These are phyloP conservation scores for Triangularia verruculosa DNA, from an alignment of 2,329 filamentous ascomycete species.

Conservation along the genomic window DNA sequence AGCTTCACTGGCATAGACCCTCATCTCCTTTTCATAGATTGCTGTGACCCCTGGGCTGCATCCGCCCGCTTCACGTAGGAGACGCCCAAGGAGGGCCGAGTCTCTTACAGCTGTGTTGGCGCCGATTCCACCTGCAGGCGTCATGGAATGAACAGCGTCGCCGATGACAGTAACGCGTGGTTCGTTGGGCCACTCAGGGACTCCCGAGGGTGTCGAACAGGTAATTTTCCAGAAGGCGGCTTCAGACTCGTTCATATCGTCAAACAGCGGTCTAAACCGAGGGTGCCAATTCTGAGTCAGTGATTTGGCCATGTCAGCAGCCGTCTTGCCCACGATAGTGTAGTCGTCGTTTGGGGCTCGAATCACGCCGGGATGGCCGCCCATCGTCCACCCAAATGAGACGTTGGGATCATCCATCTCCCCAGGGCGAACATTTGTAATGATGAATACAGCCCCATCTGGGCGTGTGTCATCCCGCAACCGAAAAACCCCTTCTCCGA, in stretches of 20 bases:
- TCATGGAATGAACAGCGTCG: constrained; percentile 58
- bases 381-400: constrained; percentile 64
- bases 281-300: constrained; percentile 55
- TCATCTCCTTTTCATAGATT: constrained; percentile 61
- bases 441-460: constrained; percentile 49
- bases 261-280: constrained; percentile 54
- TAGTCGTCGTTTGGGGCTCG: constrained; percentile 58
- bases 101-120: constrained; percentile 57
- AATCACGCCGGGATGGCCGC: constrained; percentile 55
- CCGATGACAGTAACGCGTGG: constrained; percentile 57
- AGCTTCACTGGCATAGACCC: constrained; percentile 55
- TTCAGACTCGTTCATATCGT: constrained; percentile 54
- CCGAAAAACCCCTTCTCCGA: constrained; percentile 62
- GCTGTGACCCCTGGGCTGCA: constrained; percentile 52
- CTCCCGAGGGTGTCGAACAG: constrained; percentile 56
- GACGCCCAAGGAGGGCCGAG: constrained; percentile 50
- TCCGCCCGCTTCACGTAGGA: constrained; percentile 52
- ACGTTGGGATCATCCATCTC: constrained; percentile 58
- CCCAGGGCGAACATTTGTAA: constrained; percentile 60
- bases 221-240: constrained; percentile 67
- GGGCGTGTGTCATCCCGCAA: constrained; percentile 48
- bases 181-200: constrained; percentile 59
- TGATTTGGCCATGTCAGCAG: constrained; percentile 55
- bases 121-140: constrained; percentile 53
- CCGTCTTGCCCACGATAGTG: constrained; percentile 52